Percentiles rank a stretch among this genome's conserved stretches.
These are phyloP conservation scores for Circinella minor DNA, from an alignment of 371 early-diverging fungal genomes.

Conservation along the genomic window DNA sequence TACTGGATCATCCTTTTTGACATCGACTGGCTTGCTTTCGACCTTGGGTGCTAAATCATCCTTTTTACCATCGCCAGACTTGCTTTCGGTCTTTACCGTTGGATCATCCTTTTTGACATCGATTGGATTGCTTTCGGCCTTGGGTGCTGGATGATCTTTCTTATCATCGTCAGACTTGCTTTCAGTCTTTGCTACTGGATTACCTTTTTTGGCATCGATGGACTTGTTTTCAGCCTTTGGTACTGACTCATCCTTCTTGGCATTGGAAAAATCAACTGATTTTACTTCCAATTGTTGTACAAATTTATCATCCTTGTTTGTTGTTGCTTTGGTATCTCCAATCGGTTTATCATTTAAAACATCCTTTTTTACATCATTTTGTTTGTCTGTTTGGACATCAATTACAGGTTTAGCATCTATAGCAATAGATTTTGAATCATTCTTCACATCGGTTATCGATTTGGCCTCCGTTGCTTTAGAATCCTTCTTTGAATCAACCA, in stretches of 20 bases:
- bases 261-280: too few relatives aligned
- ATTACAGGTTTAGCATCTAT: too few relatives aligned
- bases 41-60: neutral
- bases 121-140: neutral
- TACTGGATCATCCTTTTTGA: neutral
- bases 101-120: neutral
- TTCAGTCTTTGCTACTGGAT: neutral
- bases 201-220: too few relatives aligned
- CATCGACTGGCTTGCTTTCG: neutral
- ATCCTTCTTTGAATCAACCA: neutral
- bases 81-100: neutral
- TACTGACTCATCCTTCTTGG: neutral
- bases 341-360: neutral
- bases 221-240: too few relatives aligned
- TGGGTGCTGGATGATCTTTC: neutral
- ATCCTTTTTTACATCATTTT: neutral
- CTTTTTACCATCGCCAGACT: too few relatives aligned
- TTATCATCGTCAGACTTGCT: neutral
- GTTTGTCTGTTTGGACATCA: too few relatives aligned
- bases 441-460: too few relatives aligned
- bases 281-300: too few relatives aligned
- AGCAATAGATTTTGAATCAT: too few relatives aligned
- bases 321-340: too few relatives aligned
- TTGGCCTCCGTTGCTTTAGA: too few relatives aligned
- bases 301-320: too few relatives aligned